These are phyloP conservation scores for Diaporthe amygdali DNA, from an alignment of 2,329 filamentous ascomycete genomes.

Conservation along the genomic window DNA sequence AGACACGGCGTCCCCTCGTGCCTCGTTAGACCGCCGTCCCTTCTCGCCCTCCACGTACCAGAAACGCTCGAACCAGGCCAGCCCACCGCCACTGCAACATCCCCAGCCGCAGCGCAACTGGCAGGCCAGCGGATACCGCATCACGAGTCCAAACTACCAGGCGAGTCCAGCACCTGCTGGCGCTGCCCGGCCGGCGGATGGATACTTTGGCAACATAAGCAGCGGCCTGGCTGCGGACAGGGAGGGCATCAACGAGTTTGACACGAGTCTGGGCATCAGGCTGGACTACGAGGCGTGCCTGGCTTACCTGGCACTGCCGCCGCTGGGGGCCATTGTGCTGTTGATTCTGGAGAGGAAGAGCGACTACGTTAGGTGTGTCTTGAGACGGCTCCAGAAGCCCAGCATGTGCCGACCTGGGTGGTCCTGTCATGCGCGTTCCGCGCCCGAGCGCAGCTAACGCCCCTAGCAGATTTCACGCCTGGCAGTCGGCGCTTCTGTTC, in stretches of 20 bases:
- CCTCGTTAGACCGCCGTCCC: slow-evolving; percentile 63
- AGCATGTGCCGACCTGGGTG: background rate
- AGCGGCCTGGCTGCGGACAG: slow-evolving; percentile 41
- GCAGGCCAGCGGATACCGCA: slow-evolving; percentile 48
- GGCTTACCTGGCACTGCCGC: slow-evolving; percentile 86
- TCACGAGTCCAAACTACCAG: slow-evolving; percentile 39
- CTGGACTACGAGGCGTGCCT: slow-evolving; percentile 90
- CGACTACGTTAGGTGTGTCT: slow-evolving; percentile 87
- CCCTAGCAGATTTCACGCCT: slow-evolving; percentile 83
- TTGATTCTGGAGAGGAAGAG: slow-evolving; percentile 91
- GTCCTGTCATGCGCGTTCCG: background rate
- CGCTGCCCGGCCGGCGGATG: slow-evolving; percentile 33
- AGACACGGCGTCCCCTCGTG: slow-evolving; percentile 53
- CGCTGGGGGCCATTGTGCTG: slow-evolving; percentile 82
- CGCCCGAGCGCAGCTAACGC: slow-evolving; percentile 28
- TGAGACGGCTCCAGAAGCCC: background rate
- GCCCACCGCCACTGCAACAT: slow-evolving; percentile 52
- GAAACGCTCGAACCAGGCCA: slow-evolving; percentile 43
- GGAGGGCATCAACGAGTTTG: slow-evolving; percentile 78
- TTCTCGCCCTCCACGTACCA: slow-evolving; percentile 54
- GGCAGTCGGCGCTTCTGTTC: slow-evolving; percentile 89
- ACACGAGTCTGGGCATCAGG: slow-evolving; percentile 85
- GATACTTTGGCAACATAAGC: slow-evolving; percentile 48
- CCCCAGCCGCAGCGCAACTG: slow-evolving; percentile 65
- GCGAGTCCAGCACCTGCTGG: slow-evolving; percentile 31